Evolutionary conservation across 2,329 filamentous ascomycete genomes (phyloP), one percentile per base, ranked within the genome.

Genomic region (Trichophyton benhamiae): DNA sequence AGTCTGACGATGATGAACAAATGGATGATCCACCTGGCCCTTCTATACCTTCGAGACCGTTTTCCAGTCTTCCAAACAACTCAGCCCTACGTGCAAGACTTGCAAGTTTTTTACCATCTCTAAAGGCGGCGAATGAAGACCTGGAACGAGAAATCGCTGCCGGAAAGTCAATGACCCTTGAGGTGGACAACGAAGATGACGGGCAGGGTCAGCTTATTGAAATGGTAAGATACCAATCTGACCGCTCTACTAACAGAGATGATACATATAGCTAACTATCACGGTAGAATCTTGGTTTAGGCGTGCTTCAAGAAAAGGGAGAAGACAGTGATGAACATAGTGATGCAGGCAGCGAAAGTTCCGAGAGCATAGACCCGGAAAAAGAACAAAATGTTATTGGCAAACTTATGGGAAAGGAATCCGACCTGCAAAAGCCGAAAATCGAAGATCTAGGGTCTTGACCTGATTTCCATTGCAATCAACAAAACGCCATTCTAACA

Each of bases 101-200:
- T 42, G 72, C 73, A 8, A 63, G 70, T 6, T 78, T 78, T 64
- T 63, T 78, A 42, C 76, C 76, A 8, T 67, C 75, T 64, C 70
- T 78, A 61, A 75, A 74, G 62, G 69, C 68, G 59, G 76, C 76
- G 30, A 78, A 78, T 68, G 72, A 75, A 46, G 70, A 74, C 58
- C 65, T 78, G 38, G 68, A 77, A 60, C 68, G 66, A 59, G 68
- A 74, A 38, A 73, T 77, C 63, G 70, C 70, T 22, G 70, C 71
- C 2, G 72, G 72, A 1, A 65, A 63, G 22, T 20, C 53, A 25
- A 59, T 61, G 25, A 59, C 60, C 11, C 61, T 61, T 15, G 64
- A 66, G 59, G 57, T 65, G 38, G 52, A 55, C 11, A 41, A 36
- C 36, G 48, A 58, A 49, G 59, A 61, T 15, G 57, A 61, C 27